Evolutionary conservation across 805 yeast genomes (phyloP), one percentile per base, ranked within the genome.

Genomic region (Candida hispaniensis): DNA sequence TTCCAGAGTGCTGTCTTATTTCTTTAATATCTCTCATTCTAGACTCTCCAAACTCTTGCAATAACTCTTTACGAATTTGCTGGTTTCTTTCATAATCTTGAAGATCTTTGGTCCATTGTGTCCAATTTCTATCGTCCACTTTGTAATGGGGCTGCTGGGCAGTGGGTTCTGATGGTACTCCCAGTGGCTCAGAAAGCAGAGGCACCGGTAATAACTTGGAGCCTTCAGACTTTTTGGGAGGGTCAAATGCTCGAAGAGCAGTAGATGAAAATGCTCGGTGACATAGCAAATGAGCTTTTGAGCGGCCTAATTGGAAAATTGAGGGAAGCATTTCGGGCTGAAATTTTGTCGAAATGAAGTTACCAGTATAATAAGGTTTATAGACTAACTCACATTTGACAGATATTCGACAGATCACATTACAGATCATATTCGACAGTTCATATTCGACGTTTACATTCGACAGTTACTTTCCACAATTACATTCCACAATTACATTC

Each of bases 1-100:
- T 83, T 14, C 97, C 98, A 22, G 74, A 69, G 88, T 80, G 46
- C 20, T 76, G 77, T 30, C 76, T 63, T 50, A 72, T 76, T 2
- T 69, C 65, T 47, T 71, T 70, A 50, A 75, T 63, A 41, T 75
- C 78, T 43, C 71, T 68, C 66, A 74, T 66, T n/a, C 79, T 75
- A 16, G 81, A 73, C 44, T 69, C 71, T 15, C 76, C 68, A 44
- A 77, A 65, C 56, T 79, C 83, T 18, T 44, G 61, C 46, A 75
- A 76, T 42, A 79, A 55, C 41, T 67, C 71, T 35, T 61, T 64
- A 16, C 73, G 61, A 34, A 76, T 58, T 33, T 55, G 49, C 20
- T 58, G 52, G 38, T 71, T 64, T 50, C 67, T 66, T 6, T 66
- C 67, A 18, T 64, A 58, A 41, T 73, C 66, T 42, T 65, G 55